Conservation (phyloP, 441 rosid species). For the Erodium trifolium region DNA sequence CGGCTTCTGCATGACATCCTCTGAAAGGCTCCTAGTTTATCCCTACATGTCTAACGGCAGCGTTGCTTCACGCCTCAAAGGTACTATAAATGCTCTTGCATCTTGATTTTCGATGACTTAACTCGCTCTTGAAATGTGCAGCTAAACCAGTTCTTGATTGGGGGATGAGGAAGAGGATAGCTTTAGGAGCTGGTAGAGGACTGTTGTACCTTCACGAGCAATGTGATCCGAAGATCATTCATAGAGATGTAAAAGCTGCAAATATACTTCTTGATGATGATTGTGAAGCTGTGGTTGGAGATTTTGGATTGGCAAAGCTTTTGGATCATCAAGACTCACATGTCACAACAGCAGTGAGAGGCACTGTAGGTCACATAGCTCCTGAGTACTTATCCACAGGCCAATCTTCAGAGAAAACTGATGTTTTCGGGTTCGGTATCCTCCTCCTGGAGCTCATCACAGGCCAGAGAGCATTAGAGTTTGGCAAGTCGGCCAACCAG, state of each 20-base stretch:
- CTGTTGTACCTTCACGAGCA: conserved; percentile 86
- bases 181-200: conserved; percentile 83
- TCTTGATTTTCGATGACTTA: background rate
- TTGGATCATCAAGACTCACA: conserved; percentile 80
- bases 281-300: conserved; percentile 93
- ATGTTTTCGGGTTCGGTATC: conserved; percentile 89
- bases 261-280: conserved; percentile 82
- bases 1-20: conserved; percentile 72
- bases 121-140: conserved; percentile 12
- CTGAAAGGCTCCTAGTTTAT: conserved; percentile 82
- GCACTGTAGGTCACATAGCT: conserved; percentile 88
- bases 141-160: conserved; percentile 77
- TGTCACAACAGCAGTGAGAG: conserved; percentile 88
- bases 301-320: conserved; percentile 85
- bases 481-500: conserved; percentile 68
- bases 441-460: conserved; percentile 73
- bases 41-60: conserved; percentile 96
- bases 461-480: conserved; percentile 73
- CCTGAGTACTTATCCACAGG: conserved; percentile 92
- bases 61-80: conserved; percentile 86
- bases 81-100: conserved; percentile 24
- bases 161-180: conserved; percentile 77
- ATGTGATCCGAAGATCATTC: conserved; percentile 93
- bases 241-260: conserved; percentile 94
- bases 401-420: conserved; percentile 94